Percentiles rank a stretch among this genome's conserved stretches.
Conservation (phyloP, 495 filamentous ascomycete genomes). For the Hypoxylon perforatum region DNA sequence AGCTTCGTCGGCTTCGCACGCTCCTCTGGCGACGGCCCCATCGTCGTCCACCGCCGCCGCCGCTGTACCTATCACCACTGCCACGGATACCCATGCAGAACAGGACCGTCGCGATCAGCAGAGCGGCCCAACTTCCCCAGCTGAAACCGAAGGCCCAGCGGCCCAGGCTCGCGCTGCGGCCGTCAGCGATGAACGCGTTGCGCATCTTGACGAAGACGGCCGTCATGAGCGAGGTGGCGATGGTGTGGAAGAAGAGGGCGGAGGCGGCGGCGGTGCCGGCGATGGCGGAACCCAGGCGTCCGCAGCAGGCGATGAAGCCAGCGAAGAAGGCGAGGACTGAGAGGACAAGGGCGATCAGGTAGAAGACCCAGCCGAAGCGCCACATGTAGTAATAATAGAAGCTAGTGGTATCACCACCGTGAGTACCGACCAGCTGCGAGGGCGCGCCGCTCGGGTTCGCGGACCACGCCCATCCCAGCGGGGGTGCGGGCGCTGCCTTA, state of each 20-base stretch:
- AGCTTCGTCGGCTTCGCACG: conserved; percentile 51
- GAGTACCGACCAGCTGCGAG: conserved; percentile 51
- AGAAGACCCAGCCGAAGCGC: conserved; percentile 77
- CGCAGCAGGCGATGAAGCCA: conserved; percentile 62
- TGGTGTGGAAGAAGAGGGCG: conserved; percentile 57
- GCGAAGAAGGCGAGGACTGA: conserved; percentile 65
- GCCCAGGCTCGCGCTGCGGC: conserved; percentile 71
- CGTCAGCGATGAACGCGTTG: conserved; percentile 69
- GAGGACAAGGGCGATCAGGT: conserved; percentile 75
- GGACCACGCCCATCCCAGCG: conserved; percentile 63
- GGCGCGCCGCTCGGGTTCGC: conserved; percentile 53
- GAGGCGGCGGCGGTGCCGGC: conserved; percentile 50
- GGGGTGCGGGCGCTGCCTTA: conserved; percentile 53
- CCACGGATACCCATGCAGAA: conserved; percentile 69
- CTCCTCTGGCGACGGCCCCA: conserved; percentile 51
- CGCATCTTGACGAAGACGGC: conserved; percentile 78
- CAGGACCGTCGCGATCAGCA: conserved; percentile 75
- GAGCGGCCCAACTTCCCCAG: conserved; percentile 79
- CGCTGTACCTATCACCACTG: background rate
- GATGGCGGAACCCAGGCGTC: conserved; percentile 59
- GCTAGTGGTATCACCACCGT: conserved; percentile 61
- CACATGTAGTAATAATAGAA: conserved; percentile 65
- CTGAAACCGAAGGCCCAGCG: conserved; percentile 84
- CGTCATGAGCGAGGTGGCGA: conserved; percentile 65
- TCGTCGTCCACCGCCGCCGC: conserved; percentile 32